A percentile compares a stretch with the other conserved stretches of the same genome.
phyloP scores from a whole-genome alignment of 164 flowering plant genomes.

The Buxus sempervirens region DNA sequence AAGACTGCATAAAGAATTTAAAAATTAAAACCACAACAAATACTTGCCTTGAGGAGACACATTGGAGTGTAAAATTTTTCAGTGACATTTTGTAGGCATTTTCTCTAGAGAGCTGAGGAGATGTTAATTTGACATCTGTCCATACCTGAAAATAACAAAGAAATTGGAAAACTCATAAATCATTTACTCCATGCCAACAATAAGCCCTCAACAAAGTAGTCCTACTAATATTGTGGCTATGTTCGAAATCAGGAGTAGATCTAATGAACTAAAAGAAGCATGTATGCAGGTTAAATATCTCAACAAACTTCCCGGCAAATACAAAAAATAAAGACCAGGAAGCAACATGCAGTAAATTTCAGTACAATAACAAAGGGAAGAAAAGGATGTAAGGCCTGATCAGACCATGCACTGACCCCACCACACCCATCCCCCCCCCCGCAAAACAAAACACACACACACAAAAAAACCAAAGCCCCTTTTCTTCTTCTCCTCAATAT shows the following conservation, averaged over 20 bases:
- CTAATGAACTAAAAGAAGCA: not conserved
- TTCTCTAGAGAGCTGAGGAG: slow-evolving; percentile 92
- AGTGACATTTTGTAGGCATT: slow-evolving; percentile 71
- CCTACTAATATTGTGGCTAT: not conserved
- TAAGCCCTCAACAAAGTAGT: not conserved
- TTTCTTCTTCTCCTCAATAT: too few relatives aligned
- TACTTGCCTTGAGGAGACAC: slow-evolving; percentile 71
- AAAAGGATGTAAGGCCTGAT: too few relatives aligned
- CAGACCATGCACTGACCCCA: too few relatives aligned
- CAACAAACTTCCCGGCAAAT: not conserved
- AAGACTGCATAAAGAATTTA: not conserved
- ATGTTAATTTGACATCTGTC: slow-evolving; percentile 87
- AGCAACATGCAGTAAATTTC: too few relatives aligned
- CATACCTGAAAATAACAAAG: slow-evolving; percentile 50
- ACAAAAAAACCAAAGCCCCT: too few relatives aligned
- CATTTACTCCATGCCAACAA: not conserved
- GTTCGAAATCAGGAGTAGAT: too few relatives aligned
- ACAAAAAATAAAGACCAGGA: not conserved
- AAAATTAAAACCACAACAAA: not conserved
- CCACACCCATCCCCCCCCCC: too few relatives aligned
- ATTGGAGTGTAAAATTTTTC: slow-evolving; percentile 49
- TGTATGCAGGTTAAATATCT: not conserved
- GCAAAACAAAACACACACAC: not conserved
- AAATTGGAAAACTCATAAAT: slow-evolving; percentile 6
- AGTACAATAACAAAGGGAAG: too few relatives aligned